These are phyloP conservation scores for Ophiostoma sp. DNA, from an alignment of 2,329 filamentous ascomycete genomes.

Conservation along the genomic window DNA sequence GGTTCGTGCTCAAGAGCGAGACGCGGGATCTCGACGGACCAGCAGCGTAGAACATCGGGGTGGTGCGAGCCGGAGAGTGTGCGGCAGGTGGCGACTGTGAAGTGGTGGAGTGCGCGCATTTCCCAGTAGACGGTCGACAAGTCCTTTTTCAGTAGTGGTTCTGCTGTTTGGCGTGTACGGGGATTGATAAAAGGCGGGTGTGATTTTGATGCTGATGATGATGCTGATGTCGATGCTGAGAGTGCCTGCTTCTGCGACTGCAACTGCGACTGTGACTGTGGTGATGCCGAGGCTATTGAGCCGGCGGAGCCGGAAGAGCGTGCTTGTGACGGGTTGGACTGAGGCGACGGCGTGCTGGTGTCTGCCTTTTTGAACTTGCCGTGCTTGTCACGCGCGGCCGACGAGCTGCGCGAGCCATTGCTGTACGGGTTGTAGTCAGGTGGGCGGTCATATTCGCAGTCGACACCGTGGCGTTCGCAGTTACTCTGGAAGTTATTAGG, in stretches of 20 bases:
- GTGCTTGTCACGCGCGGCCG: constrained; percentile 3
- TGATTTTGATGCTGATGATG: background rate
- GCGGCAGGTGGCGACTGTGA: constrained; percentile 24
- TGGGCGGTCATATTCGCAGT: constrained; percentile 19
- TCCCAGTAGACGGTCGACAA: constrained; percentile 27
- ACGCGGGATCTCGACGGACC: constrained; percentile 27
- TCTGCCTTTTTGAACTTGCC: constrained; percentile 12
- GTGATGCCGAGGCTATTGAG: background rate
- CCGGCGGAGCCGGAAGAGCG: background rate
- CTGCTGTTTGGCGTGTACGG: background rate
- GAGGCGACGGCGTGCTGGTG: background rate
- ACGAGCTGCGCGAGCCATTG: constrained; percentile 6
- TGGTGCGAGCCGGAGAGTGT: constrained; percentile 28
- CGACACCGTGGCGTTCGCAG: constrained; percentile 21
- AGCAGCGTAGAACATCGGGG: constrained; percentile 24
- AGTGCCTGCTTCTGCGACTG: background rate
- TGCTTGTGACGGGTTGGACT: background rate
- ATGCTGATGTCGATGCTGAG: background rate
- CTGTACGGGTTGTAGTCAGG: constrained; percentile 12
- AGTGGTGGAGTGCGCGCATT: constrained; percentile 29
- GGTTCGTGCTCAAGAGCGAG: constrained; percentile 29
- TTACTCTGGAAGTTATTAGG: constrained; percentile 14
- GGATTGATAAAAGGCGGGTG: background rate
- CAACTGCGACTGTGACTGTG: background rate
- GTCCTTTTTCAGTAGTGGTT: background rate